Percentiles rank a stretch among this genome's conserved stretches.
Conservation (phyloP, 768 basidiomycete genomes). For the Tremella mesenterica region DNA sequence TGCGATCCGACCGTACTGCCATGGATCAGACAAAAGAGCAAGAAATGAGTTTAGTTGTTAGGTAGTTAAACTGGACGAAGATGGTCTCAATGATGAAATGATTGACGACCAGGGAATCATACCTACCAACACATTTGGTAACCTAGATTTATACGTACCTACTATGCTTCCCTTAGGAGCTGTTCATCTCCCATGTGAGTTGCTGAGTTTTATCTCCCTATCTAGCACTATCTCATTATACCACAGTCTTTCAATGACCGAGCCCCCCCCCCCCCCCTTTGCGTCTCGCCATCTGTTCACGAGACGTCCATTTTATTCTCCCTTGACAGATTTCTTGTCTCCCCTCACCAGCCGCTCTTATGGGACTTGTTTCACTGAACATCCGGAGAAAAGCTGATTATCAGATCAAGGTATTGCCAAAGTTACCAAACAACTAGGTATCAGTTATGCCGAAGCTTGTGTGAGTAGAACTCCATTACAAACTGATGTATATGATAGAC, state of each 20-base stretch:
- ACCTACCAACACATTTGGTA: slow-evolving; percentile 92
- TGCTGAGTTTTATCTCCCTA: background rate
- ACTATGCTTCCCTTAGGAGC: slow-evolving; percentile 88
- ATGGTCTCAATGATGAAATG: too few species aligned
- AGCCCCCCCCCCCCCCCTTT: too few species aligned
- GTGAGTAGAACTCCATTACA: slow-evolving; percentile 51
- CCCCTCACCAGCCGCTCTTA: too few species aligned
- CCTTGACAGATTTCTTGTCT: too few species aligned
- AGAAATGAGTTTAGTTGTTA: too few species aligned
- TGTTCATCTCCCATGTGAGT: slow-evolving; percentile 82
- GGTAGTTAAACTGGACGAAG: background rate
- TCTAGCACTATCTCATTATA: background rate
- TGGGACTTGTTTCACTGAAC: too few species aligned
- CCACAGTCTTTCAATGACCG: too few species aligned
- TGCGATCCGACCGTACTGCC: too few species aligned
- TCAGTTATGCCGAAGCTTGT: slow-evolving; percentile 91
- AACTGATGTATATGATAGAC: background rate
- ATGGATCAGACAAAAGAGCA: too few species aligned
- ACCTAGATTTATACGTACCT: slow-evolving; percentile 89
- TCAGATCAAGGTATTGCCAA: slow-evolving; percentile 79
- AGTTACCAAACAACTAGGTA: slow-evolving; percentile 73
- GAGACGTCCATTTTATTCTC: too few species aligned
- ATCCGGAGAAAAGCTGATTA: background rate
- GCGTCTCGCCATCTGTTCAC: too few species aligned
- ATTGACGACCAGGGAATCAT: slow-evolving; percentile 62